A percentile compares a stretch with the other conserved stretches of the same genome.
Evolutionary conservation across 345 rosid species (phyloP).

Genomic region (Bruguiera parviflora): DNA sequence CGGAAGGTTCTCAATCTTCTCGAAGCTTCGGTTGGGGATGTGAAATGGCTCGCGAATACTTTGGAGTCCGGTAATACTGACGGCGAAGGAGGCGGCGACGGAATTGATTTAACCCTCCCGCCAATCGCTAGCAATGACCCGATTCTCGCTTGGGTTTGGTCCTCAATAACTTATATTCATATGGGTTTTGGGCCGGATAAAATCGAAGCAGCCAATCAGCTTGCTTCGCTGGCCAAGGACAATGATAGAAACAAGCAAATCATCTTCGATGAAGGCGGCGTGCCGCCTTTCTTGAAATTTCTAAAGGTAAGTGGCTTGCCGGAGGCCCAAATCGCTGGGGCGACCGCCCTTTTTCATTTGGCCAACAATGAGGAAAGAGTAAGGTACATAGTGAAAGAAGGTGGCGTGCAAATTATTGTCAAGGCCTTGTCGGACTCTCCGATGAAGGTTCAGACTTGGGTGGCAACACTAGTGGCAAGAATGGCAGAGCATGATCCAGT

Average conservation of each 20-base stretch:
- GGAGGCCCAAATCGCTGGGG: constrained; percentile 75
- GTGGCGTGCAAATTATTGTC: constrained; percentile 60
- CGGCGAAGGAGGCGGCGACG: constrained; percentile 33
- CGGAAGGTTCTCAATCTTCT: constrained; percentile 54
- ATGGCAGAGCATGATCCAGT: constrained; percentile 64
- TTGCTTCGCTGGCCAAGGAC: constrained; percentile 63
- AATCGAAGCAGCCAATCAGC: constrained; percentile 69
- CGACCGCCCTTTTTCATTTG: constrained; percentile 37
- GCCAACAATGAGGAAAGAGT: constrained; percentile 68
- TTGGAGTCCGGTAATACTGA: constrained; percentile 46
- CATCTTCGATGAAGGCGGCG: constrained; percentile 82
- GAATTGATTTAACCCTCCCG: constrained; percentile 62
- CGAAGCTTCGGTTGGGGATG: constrained; percentile 81
- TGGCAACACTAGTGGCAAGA: constrained; percentile 60
- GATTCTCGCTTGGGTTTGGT: constrained; percentile 90
- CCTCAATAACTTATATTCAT: constrained; percentile 53
- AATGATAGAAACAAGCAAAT: constrained; percentile 85
- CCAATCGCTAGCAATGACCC: constrained; percentile 92
- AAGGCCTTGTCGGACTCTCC: constrained; percentile 65
- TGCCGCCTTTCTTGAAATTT: constrained; percentile 59
- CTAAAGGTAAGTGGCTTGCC: constrained; percentile 53
- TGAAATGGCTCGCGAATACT: constrained; percentile 67
- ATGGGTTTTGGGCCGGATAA: constrained; percentile 55
- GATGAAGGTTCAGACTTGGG: constrained; percentile 61
- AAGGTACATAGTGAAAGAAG: constrained; percentile 43